Conservation (phyloP, 2,329 filamentous ascomycete genomes). For the Colletotrichum godetiae region DNA sequence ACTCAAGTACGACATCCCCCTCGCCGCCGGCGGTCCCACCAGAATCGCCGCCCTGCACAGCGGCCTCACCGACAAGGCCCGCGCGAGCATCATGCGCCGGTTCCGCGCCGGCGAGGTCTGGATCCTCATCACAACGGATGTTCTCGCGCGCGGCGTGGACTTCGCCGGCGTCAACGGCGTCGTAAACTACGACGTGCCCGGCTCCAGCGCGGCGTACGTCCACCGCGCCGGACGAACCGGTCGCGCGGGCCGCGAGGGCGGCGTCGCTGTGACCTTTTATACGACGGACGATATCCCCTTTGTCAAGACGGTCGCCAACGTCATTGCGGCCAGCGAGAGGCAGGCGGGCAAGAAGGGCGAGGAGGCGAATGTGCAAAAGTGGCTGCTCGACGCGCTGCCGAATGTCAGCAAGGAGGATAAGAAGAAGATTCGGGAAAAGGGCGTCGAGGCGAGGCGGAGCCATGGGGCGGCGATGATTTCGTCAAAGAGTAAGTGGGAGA, state of each 20-base stretch:
- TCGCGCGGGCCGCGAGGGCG: conserved; percentile 86
- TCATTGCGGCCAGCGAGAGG: conserved; percentile 86
- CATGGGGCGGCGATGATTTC: conserved; percentile 75
- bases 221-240: conserved; percentile 94
- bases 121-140: conserved; percentile 95
- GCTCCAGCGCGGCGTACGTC: conserved; percentile 89
- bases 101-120: conserved; percentile 95
- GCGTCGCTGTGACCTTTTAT: conserved; percentile 92
- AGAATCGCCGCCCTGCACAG: conserved; percentile 93
- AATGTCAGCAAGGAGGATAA: conserved; percentile 85
- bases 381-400: conserved; percentile 89
- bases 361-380: conserved; percentile 77
- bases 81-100: conserved; percentile 84
- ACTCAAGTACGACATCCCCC: conserved; percentile 92
- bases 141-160: conserved; percentile 91
- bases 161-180: conserved; percentile 96
- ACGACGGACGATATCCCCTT: conserved; percentile 93
- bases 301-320: conserved; percentile 91
- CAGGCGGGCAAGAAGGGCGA: conserved; percentile 66
- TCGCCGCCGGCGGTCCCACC: conserved; percentile 84
- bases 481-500: conserved; percentile 82
- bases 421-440: conserved; percentile 83
- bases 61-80: conserved; percentile 79
- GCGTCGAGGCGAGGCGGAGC: conserved; percentile 76
- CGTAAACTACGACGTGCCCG: conserved; percentile 97